Conservation (phyloP, 2,329 filamentous ascomycete genomes). For the Epichloe uncinata region DNA sequence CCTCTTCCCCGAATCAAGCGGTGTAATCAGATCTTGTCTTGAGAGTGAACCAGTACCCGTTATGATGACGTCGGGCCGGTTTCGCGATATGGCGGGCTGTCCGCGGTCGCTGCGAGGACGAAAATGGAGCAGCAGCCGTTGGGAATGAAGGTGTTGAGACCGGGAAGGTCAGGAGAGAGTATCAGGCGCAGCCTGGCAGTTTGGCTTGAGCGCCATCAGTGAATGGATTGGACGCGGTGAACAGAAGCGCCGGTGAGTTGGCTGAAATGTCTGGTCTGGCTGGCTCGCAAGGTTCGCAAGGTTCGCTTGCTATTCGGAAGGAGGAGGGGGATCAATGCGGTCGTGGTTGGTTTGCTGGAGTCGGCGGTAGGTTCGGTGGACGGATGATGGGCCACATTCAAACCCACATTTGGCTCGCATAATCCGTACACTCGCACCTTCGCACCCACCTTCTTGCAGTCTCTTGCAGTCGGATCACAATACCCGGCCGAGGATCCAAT, state of each 20-base stretch:
- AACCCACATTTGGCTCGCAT: neutral
- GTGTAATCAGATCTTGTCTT: neutral
- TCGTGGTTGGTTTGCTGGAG: neutral
- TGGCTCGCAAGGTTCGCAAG: too few species aligned
- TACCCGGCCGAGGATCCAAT: neutral
- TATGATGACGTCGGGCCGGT: neutral
- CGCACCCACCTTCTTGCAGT: neutral
- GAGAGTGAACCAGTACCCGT: neutral
- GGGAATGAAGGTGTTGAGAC: neutral
- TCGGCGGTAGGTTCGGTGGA: neutral
- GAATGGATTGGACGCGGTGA: too few species aligned
- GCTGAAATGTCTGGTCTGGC: neutral
- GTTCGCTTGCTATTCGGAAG: neutral
- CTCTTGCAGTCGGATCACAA: neutral
- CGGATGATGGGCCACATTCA: neutral
- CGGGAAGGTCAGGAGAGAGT: neutral
- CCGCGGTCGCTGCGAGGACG: neutral
- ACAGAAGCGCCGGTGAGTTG: too few species aligned
- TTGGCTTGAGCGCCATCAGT: neutral
- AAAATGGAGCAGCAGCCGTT: neutral
- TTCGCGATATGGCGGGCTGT: neutral
- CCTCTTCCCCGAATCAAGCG: neutral
- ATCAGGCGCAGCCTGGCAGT: neutral
- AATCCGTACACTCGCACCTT: too few species aligned
- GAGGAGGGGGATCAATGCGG: neutral